Evolutionary conservation across 2,329 filamentous ascomycete species (phyloP).

Genomic region (Neofusicoccum ribis): DNA sequence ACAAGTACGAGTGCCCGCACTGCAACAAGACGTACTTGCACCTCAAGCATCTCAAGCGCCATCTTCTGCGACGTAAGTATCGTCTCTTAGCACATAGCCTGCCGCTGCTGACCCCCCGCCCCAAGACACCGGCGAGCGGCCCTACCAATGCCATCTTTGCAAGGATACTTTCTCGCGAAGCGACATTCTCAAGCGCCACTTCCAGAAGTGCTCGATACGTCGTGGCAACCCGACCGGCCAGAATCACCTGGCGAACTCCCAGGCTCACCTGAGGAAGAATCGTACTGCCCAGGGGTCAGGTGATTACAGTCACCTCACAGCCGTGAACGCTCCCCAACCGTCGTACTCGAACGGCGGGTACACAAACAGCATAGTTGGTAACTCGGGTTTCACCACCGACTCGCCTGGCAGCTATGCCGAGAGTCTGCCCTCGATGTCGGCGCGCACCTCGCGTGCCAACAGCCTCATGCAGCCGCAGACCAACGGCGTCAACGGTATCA

Average conservation of each 20-base stretch:
- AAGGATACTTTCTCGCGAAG: conserved; percentile 97
- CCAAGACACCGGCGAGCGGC: conserved; percentile 91
- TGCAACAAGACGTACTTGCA: conserved; percentile 98
- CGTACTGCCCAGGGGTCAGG: conserved; percentile 29
- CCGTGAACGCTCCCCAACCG: conserved; percentile 15
- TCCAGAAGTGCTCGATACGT: conserved; percentile 97
- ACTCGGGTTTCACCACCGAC: conserved; percentile 37
- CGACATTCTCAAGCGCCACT: conserved; percentile 98
- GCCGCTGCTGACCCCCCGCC: conserved; percentile 28
- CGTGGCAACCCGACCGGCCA: conserved; percentile 94
- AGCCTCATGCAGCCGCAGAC: conserved; percentile 46
- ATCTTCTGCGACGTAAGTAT: conserved; percentile 89
- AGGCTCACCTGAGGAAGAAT: conserved; percentile 80
- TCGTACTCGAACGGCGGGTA: conserved; percentile 14
- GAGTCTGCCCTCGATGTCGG: conserved; percentile 45
- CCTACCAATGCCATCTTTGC: conserved; percentile 97
- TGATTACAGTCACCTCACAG: conserved; percentile 33
- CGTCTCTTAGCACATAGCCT: background rate
- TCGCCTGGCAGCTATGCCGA: conserved; percentile 32
- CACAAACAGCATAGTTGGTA: conserved; percentile 26
- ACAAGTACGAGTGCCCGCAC: conserved; percentile 96
- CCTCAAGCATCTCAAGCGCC: conserved; percentile 95
- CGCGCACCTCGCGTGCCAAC: conserved; percentile 50
- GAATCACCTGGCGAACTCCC: conserved; percentile 90
- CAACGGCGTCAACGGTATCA: conserved; percentile 26